phyloP scores from a whole-genome alignment of 495 filamentous ascomycete species.

The Xylaria acuta region DNA sequence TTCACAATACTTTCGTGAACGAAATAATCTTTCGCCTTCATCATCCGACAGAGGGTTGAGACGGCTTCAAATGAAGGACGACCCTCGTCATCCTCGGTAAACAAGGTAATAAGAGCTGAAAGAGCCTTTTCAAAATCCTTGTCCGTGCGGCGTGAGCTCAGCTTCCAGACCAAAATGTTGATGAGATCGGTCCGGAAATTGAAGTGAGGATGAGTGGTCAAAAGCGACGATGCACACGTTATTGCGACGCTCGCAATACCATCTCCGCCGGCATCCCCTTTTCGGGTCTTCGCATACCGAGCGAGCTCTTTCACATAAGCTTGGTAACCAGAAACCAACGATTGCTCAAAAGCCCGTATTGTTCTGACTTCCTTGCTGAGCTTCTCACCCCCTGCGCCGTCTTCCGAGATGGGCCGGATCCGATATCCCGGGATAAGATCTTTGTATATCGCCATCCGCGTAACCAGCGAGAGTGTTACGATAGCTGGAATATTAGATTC shows the following conservation, averaged over 20 bases:
- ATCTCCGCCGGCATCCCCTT: slow-evolving; percentile 40
- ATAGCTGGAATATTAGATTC: slow-evolving; percentile 72
- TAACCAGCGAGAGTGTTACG: slow-evolving; percentile 80
- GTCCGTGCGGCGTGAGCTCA: slow-evolving; percentile 72
- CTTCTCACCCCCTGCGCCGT: slow-evolving; percentile 75
- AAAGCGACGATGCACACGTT: slow-evolving; percentile 78
- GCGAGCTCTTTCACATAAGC: slow-evolving; percentile 77
- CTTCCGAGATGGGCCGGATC: slow-evolving; percentile 81
- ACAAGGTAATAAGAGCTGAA: slow-evolving; percentile 79
- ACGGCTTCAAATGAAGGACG: slow-evolving; percentile 86
- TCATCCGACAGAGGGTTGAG: slow-evolving; percentile 87
- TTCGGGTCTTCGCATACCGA: slow-evolving; percentile 61
- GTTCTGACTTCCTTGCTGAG: slow-evolving; percentile 90
- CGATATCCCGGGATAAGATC: slow-evolving; percentile 96
- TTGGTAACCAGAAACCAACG: slow-evolving; percentile 80
- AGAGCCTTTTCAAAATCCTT: slow-evolving; percentile 78
- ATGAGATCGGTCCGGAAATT: slow-evolving; percentile 90
- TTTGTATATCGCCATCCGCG: slow-evolving; percentile 90
- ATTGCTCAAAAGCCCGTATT: slow-evolving; percentile 81
- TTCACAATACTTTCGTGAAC: slow-evolving; percentile 87
- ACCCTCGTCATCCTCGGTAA: slow-evolving; percentile 87
- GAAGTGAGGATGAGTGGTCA: slow-evolving; percentile 88
- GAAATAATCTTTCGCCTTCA: slow-evolving; percentile 80
- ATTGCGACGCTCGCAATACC: slow-evolving; percentile 75
- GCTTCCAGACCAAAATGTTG: slow-evolving; percentile 82